Conservation (phyloP, 2,329 filamentous ascomycete species). For the Ceratocystis colombiana region DNA sequence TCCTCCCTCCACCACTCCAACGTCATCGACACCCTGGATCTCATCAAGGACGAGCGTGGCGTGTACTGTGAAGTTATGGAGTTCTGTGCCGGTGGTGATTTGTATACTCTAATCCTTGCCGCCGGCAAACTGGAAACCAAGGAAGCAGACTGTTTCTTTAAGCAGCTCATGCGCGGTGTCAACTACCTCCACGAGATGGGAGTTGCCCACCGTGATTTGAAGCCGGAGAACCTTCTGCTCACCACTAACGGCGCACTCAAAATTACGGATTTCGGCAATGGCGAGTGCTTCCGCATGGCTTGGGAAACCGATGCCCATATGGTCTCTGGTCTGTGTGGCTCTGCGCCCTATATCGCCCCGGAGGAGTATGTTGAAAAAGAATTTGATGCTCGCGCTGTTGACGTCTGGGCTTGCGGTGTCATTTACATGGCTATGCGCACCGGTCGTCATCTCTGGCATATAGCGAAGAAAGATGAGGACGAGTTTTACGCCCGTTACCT, state of each 20-base stretch:
- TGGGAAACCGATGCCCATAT: conserved; percentile 98
- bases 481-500: conserved; percentile 95
- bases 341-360: conserved; percentile 91
- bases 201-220: conserved; percentile 90
- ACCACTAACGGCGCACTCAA: conserved; percentile 89
- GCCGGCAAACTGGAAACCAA: conserved; percentile 83
- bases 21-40: conserved; percentile 92
- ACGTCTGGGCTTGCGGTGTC: conserved; percentile 95
- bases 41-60: conserved; percentile 90
- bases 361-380: conserved; percentile 94
- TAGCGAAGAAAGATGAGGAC: conserved; percentile 94
- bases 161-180: conserved; percentile 97
- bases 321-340: conserved; percentile 93
- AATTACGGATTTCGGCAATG: conserved; percentile 97
- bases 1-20: conserved; percentile 94
- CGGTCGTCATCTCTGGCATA: conserved; percentile 86
- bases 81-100: conserved; percentile 90
- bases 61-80: conserved; percentile 99
- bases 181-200: conserved; percentile 99
- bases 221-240: conserved; percentile 89
- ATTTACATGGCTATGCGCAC: conserved; percentile 99
- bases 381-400: conserved; percentile 94
- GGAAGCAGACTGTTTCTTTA: conserved; percentile 97
- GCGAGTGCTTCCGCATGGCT: conserved; percentile 98
- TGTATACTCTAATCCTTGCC: conserved; percentile 86